Conservation (phyloP, 164 flowering plant species). For the Hamamelis virginiana region DNA sequence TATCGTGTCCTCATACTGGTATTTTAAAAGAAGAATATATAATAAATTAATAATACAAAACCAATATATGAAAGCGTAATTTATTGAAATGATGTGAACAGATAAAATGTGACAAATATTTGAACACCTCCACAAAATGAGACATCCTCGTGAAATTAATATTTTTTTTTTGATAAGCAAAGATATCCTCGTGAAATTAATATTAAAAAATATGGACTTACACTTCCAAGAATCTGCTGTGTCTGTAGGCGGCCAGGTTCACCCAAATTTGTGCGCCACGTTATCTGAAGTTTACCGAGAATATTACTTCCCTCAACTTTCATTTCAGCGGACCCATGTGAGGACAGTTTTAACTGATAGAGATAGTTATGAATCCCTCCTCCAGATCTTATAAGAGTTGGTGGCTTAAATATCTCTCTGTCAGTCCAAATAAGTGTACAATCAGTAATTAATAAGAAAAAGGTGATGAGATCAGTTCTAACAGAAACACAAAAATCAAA, state of each 20-base stretch:
- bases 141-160: background rate
- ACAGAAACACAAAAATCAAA: conserved; percentile 5
- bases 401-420: conserved; percentile 77
- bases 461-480: conserved; percentile 7
- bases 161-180: too few species aligned
- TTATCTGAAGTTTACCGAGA: conserved; percentile 96
- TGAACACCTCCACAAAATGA: background rate
- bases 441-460: conserved; percentile 12
- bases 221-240: conserved; percentile 89
- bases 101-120: background rate
- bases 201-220: conserved; percentile 35
- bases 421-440: conserved; percentile 11
- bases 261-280: conserved; percentile 98
- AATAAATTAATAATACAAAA: background rate
- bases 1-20: background rate
- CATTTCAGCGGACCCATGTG: conserved; percentile 48
- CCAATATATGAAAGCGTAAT: background rate
- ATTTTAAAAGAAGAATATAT: conserved; percentile 1
- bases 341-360: conserved; percentile 63
- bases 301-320: conserved; percentile 76
- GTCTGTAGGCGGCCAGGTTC: conserved; percentile 99
- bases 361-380: conserved; percentile 91
- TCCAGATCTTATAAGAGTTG: conserved; percentile 78
- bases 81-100: background rate
- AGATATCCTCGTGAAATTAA: background rate